Percentiles rank a stretch among this genome's conserved stretches.
These are phyloP conservation scores for Penicillium polonicum DNA, from an alignment of 2,329 filamentous ascomycete species.

Conservation along the genomic window DNA sequence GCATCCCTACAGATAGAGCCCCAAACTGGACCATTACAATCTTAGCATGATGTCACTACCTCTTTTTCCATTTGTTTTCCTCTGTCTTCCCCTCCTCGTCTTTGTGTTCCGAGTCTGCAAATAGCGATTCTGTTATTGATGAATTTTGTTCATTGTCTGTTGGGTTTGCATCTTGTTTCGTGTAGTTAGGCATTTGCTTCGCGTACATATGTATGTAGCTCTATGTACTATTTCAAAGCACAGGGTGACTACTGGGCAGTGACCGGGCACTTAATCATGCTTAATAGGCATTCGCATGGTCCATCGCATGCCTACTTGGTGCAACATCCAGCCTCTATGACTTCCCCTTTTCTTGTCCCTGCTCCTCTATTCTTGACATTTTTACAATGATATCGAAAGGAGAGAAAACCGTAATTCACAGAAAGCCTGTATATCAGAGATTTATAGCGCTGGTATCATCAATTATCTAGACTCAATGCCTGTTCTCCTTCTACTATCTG, in stretches of 20 bases:
- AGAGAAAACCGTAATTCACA: background rate
- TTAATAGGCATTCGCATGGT: background rate
- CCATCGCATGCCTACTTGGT: background rate
- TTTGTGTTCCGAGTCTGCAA: constrained; percentile 14
- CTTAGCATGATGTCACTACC: background rate
- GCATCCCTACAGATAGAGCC: background rate
- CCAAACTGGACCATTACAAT: background rate
- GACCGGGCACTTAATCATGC: background rate
- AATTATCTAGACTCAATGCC: background rate
- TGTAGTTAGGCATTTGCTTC: constrained; percentile 19
- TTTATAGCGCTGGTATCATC: background rate
- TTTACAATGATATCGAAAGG: background rate
- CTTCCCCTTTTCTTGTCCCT: background rate
- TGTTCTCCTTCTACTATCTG: background rate
- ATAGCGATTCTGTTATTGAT: constrained; percentile 22
- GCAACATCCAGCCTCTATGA: background rate
- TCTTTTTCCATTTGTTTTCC: constrained; percentile 1
- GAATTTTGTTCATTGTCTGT: constrained; percentile 10
- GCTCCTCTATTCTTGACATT: background rate
- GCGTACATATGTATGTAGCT: background rate
- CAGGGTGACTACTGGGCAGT: background rate
- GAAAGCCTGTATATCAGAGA: background rate
- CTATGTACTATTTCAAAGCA: background rate
- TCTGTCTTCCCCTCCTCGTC: background rate
- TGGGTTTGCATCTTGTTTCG: constrained; percentile 1